Base-by-base conservation (phyloP, 805 yeast genomes). In the Wickerhamomyces bisporus region DNA sequence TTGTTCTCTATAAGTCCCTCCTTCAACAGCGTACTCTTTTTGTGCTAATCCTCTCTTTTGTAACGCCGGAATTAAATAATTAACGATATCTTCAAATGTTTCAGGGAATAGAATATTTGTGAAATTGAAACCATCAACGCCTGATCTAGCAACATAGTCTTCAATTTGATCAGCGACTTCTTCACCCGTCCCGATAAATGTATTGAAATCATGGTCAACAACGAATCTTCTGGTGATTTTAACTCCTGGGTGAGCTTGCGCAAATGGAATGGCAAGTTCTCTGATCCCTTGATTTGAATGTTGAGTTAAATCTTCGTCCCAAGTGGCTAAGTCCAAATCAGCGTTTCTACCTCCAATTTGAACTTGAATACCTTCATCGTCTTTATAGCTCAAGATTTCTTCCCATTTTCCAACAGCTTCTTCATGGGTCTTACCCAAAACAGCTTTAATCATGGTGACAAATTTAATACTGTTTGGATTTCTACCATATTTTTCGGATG, bases 101-200 rank as follows among this genome's bases (percentile, higher is more conserved):
- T 61, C 66, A 14, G 73, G 72, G 11, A 54, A 42, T n/a, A 62
- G 48, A 10, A 68, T 60, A 41, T 68, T 62, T 1, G 67, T 61
- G 36, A 68, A 54, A 39, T 68, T 68, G 47, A 68, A 68, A 1
- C 73, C 73, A 42, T 68, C 73, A 16, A 68, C 60, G 32, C 57
- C 66, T 5, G 68, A 57, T 15, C 55, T 50, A 16, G 65, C 68
- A 12, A 64, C 65, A 68, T 70, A 68, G 35, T 55, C 45, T 42
- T 66, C 66, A 28, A 68, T 52, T 33, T 58, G 57, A 39, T 67
- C 67, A 4, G 70, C 70, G 14, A 68, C 68, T 27, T 61, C 62
- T 32, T 50, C 43, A 6, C 68, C 53, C 20, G 66, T 56, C 5
- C 73, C 73, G 29, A 41, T 38, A 15, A 43, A 40, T 20, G 58